Conservation (phyloP, 2,329 filamentous ascomycete genomes). For the Fusarium proliferatum region DNA sequence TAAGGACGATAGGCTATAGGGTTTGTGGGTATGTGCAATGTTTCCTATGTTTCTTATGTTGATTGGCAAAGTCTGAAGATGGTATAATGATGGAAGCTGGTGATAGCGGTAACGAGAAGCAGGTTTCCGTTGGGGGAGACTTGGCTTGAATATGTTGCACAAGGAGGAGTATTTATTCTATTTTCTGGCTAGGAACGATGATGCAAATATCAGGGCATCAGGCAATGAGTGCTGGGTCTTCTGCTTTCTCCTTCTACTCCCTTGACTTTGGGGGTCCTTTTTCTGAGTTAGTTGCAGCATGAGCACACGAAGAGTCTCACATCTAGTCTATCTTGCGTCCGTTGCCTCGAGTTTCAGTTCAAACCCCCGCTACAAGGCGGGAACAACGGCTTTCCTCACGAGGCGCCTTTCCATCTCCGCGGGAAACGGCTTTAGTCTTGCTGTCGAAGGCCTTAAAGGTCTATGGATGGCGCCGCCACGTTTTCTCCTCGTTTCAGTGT, state of each 20-base stretch:
- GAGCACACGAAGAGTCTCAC: neutral
- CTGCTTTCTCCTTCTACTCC: neutral
- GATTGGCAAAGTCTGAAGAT: neutral
- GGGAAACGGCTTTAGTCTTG: conserved; percentile 10
- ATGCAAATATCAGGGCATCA: neutral
- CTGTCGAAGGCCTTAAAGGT: conserved; percentile 7
- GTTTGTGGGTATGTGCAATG: neutral
- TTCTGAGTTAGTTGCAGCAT: neutral
- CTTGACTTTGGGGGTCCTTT: neutral
- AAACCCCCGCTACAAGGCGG: neutral
- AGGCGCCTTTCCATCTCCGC: neutral
- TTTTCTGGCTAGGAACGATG: neutral
- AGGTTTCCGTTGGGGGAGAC: neutral
- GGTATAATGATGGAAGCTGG: neutral
- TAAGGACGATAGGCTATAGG: neutral
- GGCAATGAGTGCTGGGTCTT: neutral
- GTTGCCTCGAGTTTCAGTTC: conserved; percentile 13
- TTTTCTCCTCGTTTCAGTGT: neutral
- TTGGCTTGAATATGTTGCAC: neutral
- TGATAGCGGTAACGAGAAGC: neutral
- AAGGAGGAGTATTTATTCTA: neutral
- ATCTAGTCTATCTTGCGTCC: neutral
- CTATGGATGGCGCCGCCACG: conserved; percentile 29
- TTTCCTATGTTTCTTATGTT: neutral
- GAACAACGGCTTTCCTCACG: neutral